phyloP scores from a whole-genome alignment of 2,329 filamentous ascomycete genomes.

The Aspergillus brunneoviolaceus region DNA sequence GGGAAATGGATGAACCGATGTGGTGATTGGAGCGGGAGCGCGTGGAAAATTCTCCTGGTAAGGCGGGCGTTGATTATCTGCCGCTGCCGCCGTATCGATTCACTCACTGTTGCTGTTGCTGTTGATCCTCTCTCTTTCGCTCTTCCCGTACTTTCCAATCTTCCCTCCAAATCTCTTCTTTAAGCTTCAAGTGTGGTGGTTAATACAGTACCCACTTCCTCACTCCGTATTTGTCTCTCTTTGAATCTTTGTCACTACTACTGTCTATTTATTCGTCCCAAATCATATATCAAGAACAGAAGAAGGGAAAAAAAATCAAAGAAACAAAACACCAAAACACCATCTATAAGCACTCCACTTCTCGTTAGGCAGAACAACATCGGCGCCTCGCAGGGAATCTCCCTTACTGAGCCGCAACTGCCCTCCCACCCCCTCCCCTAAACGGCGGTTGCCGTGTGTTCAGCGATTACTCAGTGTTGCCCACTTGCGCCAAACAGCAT shows the following conservation, averaged over 20 bases:
- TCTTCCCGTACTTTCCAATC: neutral
- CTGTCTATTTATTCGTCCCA: neutral
- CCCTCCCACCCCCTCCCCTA: neutral
- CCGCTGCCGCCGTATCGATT: no score
- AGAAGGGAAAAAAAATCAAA: neutral
- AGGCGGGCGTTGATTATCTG: neutral
- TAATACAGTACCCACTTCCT: neutral
- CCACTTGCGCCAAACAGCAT: neutral
- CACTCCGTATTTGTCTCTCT: neutral
- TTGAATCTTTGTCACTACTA: neutral
- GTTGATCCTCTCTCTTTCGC: conserved; percentile 9
- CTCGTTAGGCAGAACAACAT: conserved; percentile 3
- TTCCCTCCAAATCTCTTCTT: neutral
- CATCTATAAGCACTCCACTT: neutral
- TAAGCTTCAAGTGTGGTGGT: neutral
- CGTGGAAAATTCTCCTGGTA: conserved; percentile 25
- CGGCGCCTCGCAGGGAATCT: neutral
- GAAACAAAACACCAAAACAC: neutral
- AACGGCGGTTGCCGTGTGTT: conserved; percentile 3
- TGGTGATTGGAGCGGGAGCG: conserved; percentile 25
- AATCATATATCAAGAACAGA: neutral
- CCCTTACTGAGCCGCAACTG: neutral
- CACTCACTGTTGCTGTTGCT: conserved; percentile 5
- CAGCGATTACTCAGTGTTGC: neutral
- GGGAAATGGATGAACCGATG: conserved; percentile 11